Evolutionary conservation across 2,329 filamentous ascomycete genomes (phyloP).

Genomic region (Bipolaris zeicola): DNA sequence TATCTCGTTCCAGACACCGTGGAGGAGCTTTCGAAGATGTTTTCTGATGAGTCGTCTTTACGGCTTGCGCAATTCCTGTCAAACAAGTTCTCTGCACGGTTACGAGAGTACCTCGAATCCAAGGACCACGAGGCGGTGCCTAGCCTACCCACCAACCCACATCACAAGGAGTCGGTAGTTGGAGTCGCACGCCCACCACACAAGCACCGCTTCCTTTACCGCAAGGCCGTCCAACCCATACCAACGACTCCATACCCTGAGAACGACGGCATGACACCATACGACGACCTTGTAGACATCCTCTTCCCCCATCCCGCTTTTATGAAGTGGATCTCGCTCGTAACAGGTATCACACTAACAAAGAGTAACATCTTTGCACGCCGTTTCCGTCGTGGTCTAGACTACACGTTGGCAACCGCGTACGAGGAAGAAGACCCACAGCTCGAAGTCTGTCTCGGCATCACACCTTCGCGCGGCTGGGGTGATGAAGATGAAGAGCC

Average conservation of each 20-base stretch:
- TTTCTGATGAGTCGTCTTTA: constrained; percentile 82
- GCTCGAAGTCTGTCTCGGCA: constrained; percentile 82
- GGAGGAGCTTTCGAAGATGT: constrained; percentile 78
- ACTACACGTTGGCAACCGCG: constrained; percentile 91
- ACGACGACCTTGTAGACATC: constrained; percentile 79
- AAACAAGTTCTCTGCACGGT: constrained; percentile 72
- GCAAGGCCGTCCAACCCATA: constrained; percentile 59
- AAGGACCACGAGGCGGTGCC: constrained; percentile 53
- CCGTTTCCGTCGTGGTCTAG: constrained; percentile 81
- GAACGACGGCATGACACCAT: constrained; percentile 46
- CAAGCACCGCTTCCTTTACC: constrained; percentile 91
- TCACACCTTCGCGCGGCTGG: constrained; percentile 87
- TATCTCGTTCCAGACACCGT: constrained; percentile 93
- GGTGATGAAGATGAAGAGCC: constrained; percentile 69
- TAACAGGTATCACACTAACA: constrained; percentile 75
- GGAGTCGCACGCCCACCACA: constrained; percentile 83
- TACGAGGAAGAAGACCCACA: constrained; percentile 75
- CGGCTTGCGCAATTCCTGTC: constrained; percentile 79
- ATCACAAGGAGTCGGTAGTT: constrained; percentile 48
- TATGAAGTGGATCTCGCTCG: constrained; percentile 83
- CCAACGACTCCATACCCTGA: constrained; percentile 43
- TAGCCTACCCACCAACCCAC: constrained; percentile 45
- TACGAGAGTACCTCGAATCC: constrained; percentile 74
- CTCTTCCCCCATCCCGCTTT: constrained; percentile 86
- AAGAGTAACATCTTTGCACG: constrained; percentile 80